phyloP scores from a whole-genome alignment of 164 flowering plant species.

The Vitis labrusca region DNA sequence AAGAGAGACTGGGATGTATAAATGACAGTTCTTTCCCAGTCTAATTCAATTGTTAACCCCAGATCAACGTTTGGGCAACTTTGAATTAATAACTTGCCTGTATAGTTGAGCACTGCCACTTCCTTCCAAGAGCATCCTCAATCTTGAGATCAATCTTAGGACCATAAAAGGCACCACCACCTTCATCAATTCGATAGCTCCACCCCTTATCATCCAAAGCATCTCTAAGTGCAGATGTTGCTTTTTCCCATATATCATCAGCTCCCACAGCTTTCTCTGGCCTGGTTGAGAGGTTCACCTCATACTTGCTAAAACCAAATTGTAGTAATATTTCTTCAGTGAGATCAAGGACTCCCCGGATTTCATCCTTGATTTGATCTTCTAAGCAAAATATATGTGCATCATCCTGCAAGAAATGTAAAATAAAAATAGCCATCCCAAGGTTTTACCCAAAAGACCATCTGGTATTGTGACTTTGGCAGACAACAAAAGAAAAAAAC shows the following conservation, averaged over 20 bases:
- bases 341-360: conserved; percentile 90
- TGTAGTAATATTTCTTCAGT: conserved; percentile 81
- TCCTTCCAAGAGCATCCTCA: conserved; percentile 98
- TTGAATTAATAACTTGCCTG: conserved; percentile 50
- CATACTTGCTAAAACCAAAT: conserved; percentile 89
- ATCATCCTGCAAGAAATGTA: conserved; percentile 72
- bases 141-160: conserved; percentile 98
- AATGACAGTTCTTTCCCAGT: too few relatives aligned
- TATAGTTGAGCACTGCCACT: conserved; percentile 97
- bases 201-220: conserved; percentile 93
- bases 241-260: conserved; percentile 94
- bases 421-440: background rate
- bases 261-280: conserved; percentile 90
- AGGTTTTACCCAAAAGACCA: background rate
- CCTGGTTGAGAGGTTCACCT: conserved; percentile 92
- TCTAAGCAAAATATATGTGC: conserved; percentile 96
- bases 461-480: too few relatives aligned
- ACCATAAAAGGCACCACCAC: conserved; percentile 99
- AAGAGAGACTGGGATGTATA: too few relatives aligned
- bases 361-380: conserved; percentile 93
- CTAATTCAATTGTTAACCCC: too few relatives aligned
- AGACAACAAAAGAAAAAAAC: too few relatives aligned
- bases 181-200: conserved; percentile 88
- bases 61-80: too few relatives aligned
- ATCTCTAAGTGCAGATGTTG: conserved; percentile 85